These are phyloP conservation scores for Maudiozyma serrabonitensis DNA, from an alignment of 805 yeast species.

Conservation along the genomic window DNA sequence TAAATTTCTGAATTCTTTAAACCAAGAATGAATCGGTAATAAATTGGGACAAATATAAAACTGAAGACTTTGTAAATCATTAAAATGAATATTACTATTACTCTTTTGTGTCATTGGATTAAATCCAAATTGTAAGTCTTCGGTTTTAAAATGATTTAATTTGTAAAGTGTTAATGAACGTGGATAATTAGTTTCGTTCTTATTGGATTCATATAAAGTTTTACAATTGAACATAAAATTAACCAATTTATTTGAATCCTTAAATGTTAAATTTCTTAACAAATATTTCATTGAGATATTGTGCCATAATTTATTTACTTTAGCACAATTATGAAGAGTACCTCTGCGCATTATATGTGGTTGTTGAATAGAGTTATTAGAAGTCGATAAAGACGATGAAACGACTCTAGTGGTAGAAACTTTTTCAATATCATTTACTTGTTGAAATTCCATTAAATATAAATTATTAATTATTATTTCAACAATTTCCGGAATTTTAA, in stretches of 20 bases:
- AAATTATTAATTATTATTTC: conserved; percentile 42
- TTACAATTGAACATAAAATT: conserved; percentile 27
- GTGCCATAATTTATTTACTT: conserved; percentile 63
- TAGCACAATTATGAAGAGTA: conserved; percentile 49
- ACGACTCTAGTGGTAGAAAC: not conserved
- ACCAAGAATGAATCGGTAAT: conserved; percentile 43
- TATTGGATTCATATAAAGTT: conserved; percentile 3
- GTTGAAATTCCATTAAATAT: conserved; percentile 1
- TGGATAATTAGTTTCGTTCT: conserved; percentile 8
- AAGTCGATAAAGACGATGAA: not conserved
- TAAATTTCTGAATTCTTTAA: conserved; percentile 32
- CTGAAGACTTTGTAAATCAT: conserved; percentile 57
- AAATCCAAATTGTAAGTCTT: conserved; percentile 32
- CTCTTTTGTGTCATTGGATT: too few species aligned
- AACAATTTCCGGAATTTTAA: conserved; percentile 70
- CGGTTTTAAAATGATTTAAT: conserved; percentile 44
- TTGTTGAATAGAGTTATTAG: too few species aligned
- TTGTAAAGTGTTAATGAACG: conserved; percentile 43
- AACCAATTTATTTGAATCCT: conserved; percentile 37
- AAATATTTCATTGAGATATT: conserved; percentile 45
- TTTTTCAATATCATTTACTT: conserved; percentile 43
- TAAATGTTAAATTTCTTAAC: conserved; percentile 46
- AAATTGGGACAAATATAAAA: conserved; percentile 73
- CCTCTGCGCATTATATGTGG: conserved; percentile 1
- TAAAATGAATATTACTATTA: conserved; percentile 25